Percentiles rank a stretch among this genome's conserved stretches.
Conservation (phyloP, 805 yeast species). For the Wickerhamomyces sydowiorum region DNA sequence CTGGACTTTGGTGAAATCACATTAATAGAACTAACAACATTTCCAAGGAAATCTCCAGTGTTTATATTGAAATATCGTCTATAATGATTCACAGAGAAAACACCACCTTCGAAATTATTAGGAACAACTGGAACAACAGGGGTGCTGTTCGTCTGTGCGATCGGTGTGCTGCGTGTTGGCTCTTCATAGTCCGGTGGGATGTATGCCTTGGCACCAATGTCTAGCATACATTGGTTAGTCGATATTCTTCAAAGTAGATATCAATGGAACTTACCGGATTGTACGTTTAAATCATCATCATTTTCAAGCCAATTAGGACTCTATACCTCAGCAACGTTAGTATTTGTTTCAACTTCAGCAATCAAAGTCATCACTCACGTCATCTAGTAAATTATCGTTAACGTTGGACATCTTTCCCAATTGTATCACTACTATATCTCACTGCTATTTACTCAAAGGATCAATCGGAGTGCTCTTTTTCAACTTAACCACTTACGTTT, state of each 20-base stretch:
- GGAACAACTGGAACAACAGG: slow-evolving; percentile 1
- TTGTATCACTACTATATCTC: too few species aligned
- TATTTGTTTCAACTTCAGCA: not conserved
- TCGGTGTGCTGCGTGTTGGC: too few species aligned
- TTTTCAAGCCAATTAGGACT: slow-evolving; percentile 19
- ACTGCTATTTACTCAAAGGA: not conserved
- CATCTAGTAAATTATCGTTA: slow-evolving; percentile 9
- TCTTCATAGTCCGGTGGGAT: slow-evolving; percentile 26
- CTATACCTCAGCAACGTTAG: not conserved
- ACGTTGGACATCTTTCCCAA: not conserved
- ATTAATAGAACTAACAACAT: slow-evolving; percentile 52
- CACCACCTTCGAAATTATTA: slow-evolving; percentile 32
- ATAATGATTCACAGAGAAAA: slow-evolving; percentile 54
- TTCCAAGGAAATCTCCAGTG: slow-evolving; percentile 51
- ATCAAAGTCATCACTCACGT: slow-evolving; percentile 3
- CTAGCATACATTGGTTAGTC: slow-evolving; percentile 5
- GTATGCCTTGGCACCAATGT: slow-evolving; percentile 25
- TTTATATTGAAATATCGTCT: slow-evolving; percentile 65
- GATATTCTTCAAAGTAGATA: too few species aligned
- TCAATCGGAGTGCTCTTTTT: too few species aligned
- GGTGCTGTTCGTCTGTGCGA: too few species aligned
- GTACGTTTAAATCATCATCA: slow-evolving; percentile 15
- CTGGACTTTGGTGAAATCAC: slow-evolving; percentile 33
- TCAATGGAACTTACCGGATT: slow-evolving; percentile 13
- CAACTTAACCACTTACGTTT: too few species aligned